Evolutionary conservation across 305 asterid genomes (phyloP), one percentile per base, ranked within the genome.

Genomic region (Fraxinus platypoda): DNA sequence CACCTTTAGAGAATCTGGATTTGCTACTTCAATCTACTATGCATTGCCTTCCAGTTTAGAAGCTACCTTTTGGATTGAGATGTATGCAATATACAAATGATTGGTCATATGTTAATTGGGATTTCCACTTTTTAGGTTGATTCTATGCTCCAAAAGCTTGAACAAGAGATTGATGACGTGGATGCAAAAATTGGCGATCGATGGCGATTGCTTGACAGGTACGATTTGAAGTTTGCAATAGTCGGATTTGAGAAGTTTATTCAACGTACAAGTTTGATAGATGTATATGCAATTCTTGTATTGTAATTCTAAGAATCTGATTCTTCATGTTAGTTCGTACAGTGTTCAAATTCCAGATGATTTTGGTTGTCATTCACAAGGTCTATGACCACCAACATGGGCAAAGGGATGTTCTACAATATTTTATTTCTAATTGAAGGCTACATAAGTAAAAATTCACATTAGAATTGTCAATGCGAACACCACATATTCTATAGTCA

Each of bases 151-250:
- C 98, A 95, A 54, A 97, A 94, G 84, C 97, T 97, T 85, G 99
- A 97, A 86, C 94, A 95, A 89, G 98, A 97, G 86, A 97, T 97
- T 76, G 98, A 97, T 88, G 97, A 93, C 12, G 99, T 97, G 81
- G 98, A 97, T 90, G 96, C 93, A 8, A 92, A 92, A 87, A 97
- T 97, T 86, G 99, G 98, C 26, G 93, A 97, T 64, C 89, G 90
- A 74, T 97, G 98, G 98, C 90, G 97, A 76, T 84, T 97, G 87
- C 98, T 97, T 79, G 98, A 95, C 84, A 93, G 99, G 99, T 97
- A 91, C 80, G 79, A 54, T 35, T 54, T 68, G 49, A 25, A 81
- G 64, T 80, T 77, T 81, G 64, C 81, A 33, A 19, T 75, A 62
- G 57, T 75, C 37, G 86, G 82, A 72, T 82, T 82, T 71, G 6